These are phyloP conservation scores for Neurospora intermedia DNA, from an alignment of 495 filamentous ascomycete genomes.

Conservation along the genomic window DNA sequence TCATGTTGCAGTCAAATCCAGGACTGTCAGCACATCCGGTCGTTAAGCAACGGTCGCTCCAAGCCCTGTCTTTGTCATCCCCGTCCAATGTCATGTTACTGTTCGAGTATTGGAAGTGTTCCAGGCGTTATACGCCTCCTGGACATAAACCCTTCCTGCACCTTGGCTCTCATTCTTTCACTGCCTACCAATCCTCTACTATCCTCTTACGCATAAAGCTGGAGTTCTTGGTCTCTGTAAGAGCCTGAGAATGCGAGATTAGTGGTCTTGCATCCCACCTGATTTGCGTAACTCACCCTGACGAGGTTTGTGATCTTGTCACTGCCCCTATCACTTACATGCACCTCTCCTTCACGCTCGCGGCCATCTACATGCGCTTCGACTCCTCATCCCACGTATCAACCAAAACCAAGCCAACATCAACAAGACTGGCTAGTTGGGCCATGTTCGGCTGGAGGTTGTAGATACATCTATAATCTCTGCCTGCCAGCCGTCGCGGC, in stretches of 20 bases:
- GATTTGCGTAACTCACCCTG: not conserved
- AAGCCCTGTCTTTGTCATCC: not conserved
- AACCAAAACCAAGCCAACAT: not conserved
- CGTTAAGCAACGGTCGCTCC: not conserved
- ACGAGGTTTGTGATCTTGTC: not conserved
- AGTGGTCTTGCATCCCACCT: not conserved
- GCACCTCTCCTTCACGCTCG: not conserved
- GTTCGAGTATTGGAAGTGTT: not conserved
- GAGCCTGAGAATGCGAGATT: not conserved
- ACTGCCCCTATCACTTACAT: not conserved
- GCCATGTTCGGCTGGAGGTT: not conserved
- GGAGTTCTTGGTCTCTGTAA: not conserved
- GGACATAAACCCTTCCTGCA: not conserved
- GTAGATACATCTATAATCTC: not conserved
- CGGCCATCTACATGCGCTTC: not conserved
- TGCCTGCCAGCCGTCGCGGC: not conserved
- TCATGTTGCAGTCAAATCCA: not conserved
- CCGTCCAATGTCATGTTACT: not conserved
- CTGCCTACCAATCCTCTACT: not conserved
- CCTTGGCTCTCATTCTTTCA: not conserved
- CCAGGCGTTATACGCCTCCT: not conserved
- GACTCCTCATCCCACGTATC: not conserved
- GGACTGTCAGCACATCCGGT: not conserved
- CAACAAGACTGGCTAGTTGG: not conserved
- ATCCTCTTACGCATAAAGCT: not conserved